Evolutionary conservation across 495 filamentous ascomycete species (phyloP).

Genomic region (Trichoderma orchidacearum): DNA sequence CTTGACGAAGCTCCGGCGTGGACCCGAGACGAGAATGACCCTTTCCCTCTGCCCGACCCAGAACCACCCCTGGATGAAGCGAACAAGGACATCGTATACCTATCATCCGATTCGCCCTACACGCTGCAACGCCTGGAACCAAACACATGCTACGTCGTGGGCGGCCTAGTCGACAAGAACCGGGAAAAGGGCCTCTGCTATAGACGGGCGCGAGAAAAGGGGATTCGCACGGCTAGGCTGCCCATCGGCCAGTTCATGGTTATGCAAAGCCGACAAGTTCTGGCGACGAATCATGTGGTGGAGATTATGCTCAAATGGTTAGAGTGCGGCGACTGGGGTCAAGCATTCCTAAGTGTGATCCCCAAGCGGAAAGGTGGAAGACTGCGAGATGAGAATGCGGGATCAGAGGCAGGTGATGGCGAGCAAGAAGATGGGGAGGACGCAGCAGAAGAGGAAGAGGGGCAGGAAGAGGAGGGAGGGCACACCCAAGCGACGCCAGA

Average conservation of each 20-base stretch:
- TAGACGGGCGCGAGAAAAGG: conserved; percentile 56
- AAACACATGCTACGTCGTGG: conserved; percentile 83
- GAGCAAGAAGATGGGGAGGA: conserved; percentile 12
- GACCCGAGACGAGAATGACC: conserved; percentile 7
- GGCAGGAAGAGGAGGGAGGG: background rate
- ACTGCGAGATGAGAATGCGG: conserved; percentile 16
- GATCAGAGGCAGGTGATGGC: conserved; percentile 6
- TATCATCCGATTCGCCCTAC: conserved; percentile 73
- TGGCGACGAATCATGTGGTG: conserved; percentile 87
- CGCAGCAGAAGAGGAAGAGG: conserved; percentile 9
- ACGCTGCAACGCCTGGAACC: conserved; percentile 69
- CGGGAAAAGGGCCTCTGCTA: conserved; percentile 90
- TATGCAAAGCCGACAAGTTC: conserved; percentile 69
- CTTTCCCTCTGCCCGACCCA: conserved; percentile 5
- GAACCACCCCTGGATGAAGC: conserved; percentile 21
- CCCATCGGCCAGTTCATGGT: conserved; percentile 87
- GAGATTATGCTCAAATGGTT: conserved; percentile 95
- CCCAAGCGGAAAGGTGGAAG: conserved; percentile 71
- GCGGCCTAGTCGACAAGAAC: conserved; percentile 90
- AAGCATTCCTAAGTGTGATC: conserved; percentile 75
- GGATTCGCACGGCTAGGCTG: conserved; percentile 75
- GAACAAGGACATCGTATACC: conserved; percentile 53
- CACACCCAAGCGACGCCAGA: background rate
- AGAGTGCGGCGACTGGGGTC: conserved; percentile 75
- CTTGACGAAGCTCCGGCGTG: conserved; percentile 18